Base-by-base conservation (phyloP, 371 early-diverging fungal species). In the Syncephalastrum racemosum region DNA sequence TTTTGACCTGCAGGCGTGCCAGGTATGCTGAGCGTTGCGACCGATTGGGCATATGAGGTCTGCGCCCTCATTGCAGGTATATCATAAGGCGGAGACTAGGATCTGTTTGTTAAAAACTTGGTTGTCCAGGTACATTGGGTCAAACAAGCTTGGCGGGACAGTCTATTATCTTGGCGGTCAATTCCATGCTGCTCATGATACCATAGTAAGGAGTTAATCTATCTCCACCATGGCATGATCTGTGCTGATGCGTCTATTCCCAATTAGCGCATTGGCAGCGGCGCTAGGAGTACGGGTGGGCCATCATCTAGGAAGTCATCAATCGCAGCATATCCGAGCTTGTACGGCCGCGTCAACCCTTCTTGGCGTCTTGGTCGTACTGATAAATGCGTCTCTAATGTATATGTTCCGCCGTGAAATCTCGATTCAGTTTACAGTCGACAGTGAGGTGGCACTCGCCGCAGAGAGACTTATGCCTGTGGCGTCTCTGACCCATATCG, bases 401-500 rank as follows among this genome's bases (percentile, higher is more conserved):
- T 73, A 53, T 47, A 12, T 31, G 6, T 54, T 62, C 27, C 56
- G 68, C 24, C 44, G 54, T 5, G 27, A 43, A 20, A 71, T 73
- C 41, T 64, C 74, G 2, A 50, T 65, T 54, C 58, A 67, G 41
- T 72, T 83, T 56, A 73, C 77, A 13, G 73, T 72, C 0, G 84
- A 84, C 50, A 63, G 68, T 48, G 62, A 59, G 13, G 90, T 90
- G 3, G 58, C 64, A 25, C 57, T 50, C 16, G 68, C 67, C 15
- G 64, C 66, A 4, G 60, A 56, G 46, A 88, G 88, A 39, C 61
- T 91, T 14, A 68, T 89, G 56, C 87, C 85, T 6, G 83, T 90
- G 42, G 93, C 88, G 39, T 87, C 90, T 44, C 70, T 89, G n/a
- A 84, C 87, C 45, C 92, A 92, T 45, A 71, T 90, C 63, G 85